These are phyloP conservation scores for Chaetomium sp. DNA, from an alignment of 2,329 filamentous ascomycete genomes.

Conservation along the genomic window DNA sequence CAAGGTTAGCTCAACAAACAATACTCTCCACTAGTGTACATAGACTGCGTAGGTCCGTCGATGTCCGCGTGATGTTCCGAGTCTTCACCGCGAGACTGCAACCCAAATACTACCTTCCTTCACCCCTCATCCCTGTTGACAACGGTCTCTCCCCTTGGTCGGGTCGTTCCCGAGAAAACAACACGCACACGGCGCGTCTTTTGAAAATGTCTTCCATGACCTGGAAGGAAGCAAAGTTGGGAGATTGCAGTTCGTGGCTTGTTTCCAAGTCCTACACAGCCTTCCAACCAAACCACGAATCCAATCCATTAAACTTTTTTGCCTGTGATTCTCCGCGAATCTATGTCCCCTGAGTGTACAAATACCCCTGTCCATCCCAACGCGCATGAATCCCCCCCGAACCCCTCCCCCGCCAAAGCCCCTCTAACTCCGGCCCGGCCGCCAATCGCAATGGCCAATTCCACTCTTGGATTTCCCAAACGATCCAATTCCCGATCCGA, in stretches of 20 bases:
- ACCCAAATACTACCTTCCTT: not conserved
- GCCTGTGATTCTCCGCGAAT: too few species aligned
- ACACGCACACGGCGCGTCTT: not conserved
- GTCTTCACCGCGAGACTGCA: not conserved
- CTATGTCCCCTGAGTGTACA: too few species aligned
- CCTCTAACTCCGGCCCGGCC: conserved; percentile 2
- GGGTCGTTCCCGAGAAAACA: not conserved
- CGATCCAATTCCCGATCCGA: not conserved
- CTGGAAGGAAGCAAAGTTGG: too few species aligned
- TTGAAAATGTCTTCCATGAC: too few species aligned
- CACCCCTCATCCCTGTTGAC: not conserved
- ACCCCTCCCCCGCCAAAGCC: too few species aligned
- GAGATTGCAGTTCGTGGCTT: too few species aligned
- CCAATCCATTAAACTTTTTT: too few species aligned
- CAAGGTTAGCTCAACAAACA: not conserved
- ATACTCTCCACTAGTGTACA: too few species aligned
- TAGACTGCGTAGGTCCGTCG: not conserved
- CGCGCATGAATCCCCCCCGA: too few species aligned
- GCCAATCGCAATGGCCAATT: not conserved
- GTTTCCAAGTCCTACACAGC: too few species aligned
- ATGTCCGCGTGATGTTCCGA: not conserved
- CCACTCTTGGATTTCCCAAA: not conserved
- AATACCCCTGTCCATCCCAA: too few species aligned
- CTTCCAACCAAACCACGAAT: too few species aligned
- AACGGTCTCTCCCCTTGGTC: not conserved